Base-by-base conservation (phyloP, 2,329 filamentous ascomycete genomes). In the Fusarium devonianum region DNA sequence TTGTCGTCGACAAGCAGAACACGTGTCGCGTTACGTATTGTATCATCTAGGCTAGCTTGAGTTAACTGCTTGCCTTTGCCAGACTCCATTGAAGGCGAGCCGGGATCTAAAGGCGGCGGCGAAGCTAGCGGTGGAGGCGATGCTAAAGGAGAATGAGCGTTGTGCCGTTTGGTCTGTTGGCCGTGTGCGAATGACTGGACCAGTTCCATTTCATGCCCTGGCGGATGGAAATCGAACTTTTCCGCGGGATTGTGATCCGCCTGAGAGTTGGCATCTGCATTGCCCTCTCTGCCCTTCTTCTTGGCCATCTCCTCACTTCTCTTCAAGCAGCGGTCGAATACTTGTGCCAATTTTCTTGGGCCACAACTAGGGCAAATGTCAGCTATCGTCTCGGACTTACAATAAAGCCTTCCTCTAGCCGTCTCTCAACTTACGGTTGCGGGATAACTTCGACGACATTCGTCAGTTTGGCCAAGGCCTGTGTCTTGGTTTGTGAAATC, bases 1-100 rank as follows among this genome's bases (percentile, higher is more conserved):
- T 76, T 76, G 52, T 76, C 74, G 36, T 78, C 74, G 3, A 76
- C 73, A 2, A 74, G 63, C 3, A 75, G 59, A 3, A 75, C 61
- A 14, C 68, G 64, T 0, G 53, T 50, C n/a, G 38, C 19, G 7
- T 32, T 39, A 33, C 12, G 4, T 16, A 49, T 17, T 14, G 34
- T 7, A 19, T 51, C 7, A 26, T 36, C 18, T 4, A 10, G 23
- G 23, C 4, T 25, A 8, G 9, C 23, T 11, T 5, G 23, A 25
- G 23, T 25, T 25, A 11, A 10, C 9, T 25, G 23, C 4, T 4
- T 8, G 7, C 12, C 12, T 4, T 25, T 25, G 9, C 12, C 9
- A 11, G 23, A 4, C n/a, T n/a, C n/a, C n/a, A n/a, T n/a, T n/a
- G n/a, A n/a, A n/a, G n/a, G n/a, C n/a, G n/a, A n/a, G n/a, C n/a